Percentiles rank a stretch among this genome's conserved stretches.
These are phyloP conservation scores for Lepidopterella palustris DNA, from an alignment of 495 filamentous ascomycete species.

Conservation along the genomic window DNA sequence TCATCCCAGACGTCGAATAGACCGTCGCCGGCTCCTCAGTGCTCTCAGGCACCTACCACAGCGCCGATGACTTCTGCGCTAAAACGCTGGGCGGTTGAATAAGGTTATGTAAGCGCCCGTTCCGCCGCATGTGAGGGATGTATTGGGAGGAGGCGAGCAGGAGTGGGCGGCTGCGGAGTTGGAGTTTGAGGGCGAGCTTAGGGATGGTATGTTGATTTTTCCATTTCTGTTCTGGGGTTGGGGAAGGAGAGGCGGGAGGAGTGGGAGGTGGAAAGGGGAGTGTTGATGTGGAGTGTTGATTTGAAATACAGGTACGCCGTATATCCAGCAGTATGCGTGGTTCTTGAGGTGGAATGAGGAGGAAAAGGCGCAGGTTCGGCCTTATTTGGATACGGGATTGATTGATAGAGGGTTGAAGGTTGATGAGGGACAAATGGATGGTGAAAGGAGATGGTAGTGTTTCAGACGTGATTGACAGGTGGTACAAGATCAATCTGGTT, in stretches of 20 bases:
- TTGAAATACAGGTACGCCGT: too few relatives aligned
- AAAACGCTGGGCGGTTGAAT: background rate
- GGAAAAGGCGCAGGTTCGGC: background rate
- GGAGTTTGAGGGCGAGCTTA: background rate
- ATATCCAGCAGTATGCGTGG: background rate
- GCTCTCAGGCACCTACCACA: background rate
- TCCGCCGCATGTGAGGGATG: background rate
- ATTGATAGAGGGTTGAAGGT: background rate
- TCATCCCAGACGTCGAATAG: background rate
- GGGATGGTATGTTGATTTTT: too few relatives aligned
- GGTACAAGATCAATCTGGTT: too few relatives aligned
- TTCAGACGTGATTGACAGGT: too few relatives aligned
- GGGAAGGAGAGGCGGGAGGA: too few relatives aligned
- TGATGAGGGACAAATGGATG: too few relatives aligned
- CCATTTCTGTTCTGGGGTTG: too few relatives aligned
- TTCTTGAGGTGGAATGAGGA: background rate
- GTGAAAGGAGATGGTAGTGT: too few relatives aligned
- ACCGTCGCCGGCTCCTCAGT: background rate
- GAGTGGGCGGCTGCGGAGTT: background rate
- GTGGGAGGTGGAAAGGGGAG: too few relatives aligned
- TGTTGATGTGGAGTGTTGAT: too few relatives aligned
- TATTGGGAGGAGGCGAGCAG: background rate
- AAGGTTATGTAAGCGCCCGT: background rate
- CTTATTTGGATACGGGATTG: background rate
- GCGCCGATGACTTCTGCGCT: background rate